Evolutionary conservation across 345 rosid genomes (phyloP).

Genomic region (Erysimum cheiranthoides): DNA sequence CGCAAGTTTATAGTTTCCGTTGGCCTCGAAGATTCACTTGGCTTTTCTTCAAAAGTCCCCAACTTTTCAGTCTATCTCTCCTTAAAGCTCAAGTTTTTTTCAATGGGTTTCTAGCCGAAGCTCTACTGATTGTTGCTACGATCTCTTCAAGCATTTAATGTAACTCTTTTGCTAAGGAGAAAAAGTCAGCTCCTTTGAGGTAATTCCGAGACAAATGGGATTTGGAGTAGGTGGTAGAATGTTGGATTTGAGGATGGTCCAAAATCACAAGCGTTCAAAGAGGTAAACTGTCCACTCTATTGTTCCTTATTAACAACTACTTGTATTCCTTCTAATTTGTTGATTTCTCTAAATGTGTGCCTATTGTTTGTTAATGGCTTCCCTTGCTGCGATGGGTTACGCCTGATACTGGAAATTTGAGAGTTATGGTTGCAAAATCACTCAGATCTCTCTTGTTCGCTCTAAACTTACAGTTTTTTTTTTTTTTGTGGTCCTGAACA

Average conservation of each 20-base stretch:
- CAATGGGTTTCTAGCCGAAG: neutral
- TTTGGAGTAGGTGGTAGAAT: constrained; percentile 60
- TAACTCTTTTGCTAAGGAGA: constrained; percentile 19
- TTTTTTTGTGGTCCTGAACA: constrained; percentile 30
- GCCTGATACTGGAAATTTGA: constrained; percentile 29
- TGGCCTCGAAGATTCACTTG: constrained; percentile 47
- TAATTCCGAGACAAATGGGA: constrained; percentile 53
- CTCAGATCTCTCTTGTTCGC: constrained; percentile 33
- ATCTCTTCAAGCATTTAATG: constrained; percentile 23
- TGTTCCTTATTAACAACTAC: constrained; percentile 41
- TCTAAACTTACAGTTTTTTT: neutral
- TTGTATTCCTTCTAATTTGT: constrained; percentile 29
- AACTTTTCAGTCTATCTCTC: constrained; percentile 45
- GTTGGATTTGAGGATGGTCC: constrained; percentile 59
- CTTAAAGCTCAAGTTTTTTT: constrained; percentile 16
- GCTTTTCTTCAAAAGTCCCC: constrained; percentile 52
- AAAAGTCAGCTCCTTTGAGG: constrained; percentile 29
- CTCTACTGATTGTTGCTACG: neutral
- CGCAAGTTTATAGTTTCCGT: constrained; percentile 38
- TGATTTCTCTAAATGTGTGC: constrained; percentile 40
- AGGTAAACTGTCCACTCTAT: constrained; percentile 59
- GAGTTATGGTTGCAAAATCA: constrained; percentile 30
- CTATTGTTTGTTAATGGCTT: constrained; percentile 44
- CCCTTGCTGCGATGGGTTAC: constrained; percentile 33
- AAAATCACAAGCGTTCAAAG: constrained; percentile 81